Evolutionary conservation across 257 asterid species (phyloP).

Genomic region (Solanum raphanifolium): DNA sequence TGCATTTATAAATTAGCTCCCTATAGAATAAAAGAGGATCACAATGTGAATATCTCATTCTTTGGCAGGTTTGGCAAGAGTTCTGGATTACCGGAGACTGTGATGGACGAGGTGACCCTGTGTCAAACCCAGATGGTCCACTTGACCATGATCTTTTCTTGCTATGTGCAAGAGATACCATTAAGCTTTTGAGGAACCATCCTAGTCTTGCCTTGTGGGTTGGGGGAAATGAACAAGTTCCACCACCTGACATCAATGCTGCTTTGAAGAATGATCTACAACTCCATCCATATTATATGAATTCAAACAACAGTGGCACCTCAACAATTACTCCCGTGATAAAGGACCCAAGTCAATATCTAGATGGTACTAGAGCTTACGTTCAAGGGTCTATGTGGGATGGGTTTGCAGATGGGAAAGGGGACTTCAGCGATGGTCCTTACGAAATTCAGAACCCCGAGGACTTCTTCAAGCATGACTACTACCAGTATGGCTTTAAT

Average conservation of each 20-base stretch:
- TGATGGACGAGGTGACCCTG: constrained; percentile 89
- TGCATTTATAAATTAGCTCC: background rate
- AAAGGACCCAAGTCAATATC: constrained; percentile 77
- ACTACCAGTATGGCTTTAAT: constrained; percentile 75
- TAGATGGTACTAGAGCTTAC: constrained; percentile 84
- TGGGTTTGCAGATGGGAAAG: constrained; percentile 94
- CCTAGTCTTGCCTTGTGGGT: constrained; percentile 99
- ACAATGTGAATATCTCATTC: background rate
- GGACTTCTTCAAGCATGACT: constrained; percentile 73
- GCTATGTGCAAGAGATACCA: constrained; percentile 88
- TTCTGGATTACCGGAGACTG: constrained; percentile 97
- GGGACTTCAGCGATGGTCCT: constrained; percentile 88
- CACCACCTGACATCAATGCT: constrained; percentile 70
- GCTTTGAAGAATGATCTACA: constrained; percentile 58
- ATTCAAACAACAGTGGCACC: constrained; percentile 1
- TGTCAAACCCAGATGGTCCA: constrained; percentile 88
- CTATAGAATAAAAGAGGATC: background rate
- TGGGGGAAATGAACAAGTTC: constrained; percentile 98
- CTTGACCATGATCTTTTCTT: constrained; percentile 87
- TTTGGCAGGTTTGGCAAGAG: constrained; percentile 96
- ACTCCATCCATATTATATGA: constrained; percentile 60
- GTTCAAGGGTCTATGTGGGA: constrained; percentile 96
- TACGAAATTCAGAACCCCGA: constrained; percentile 91
- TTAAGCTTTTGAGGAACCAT: constrained; percentile 85
- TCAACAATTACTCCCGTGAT: constrained; percentile 7